Evolutionary conservation across 2,329 filamentous ascomycete species (phyloP), one percentile per base, ranked within the genome.

Genomic region (Dactylellina drechsleri): DNA sequence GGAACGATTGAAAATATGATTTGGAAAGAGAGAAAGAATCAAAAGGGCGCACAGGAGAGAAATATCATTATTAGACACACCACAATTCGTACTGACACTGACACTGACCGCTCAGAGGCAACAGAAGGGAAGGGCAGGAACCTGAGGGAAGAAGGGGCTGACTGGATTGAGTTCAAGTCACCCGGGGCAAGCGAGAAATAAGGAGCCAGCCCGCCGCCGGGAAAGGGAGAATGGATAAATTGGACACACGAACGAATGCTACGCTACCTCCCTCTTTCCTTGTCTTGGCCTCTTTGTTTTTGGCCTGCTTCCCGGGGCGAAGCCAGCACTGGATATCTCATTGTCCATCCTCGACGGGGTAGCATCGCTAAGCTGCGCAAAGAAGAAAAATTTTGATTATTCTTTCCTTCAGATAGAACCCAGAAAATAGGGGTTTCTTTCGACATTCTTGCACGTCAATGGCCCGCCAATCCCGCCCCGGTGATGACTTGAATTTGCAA

Each of bases 201-300:
- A 57, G 57, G 57, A 62, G 53, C 66, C 57, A 61, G 53, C 6
- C 5, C 6, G 6, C 57, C 57, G 57, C 57, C 66, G 59, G 57
- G 50, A 62, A 57, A 70, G 66, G 59, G 57, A 67, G 57, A 67
- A 23, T 13, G 64, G 53, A 60, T 45, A 74, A 74, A 74, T 74
- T 74, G 70, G 70, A 45, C 70, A 45, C 70, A 47, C 16, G 53
- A 62, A 74, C 66, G 56, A 62, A 74, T 74, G 56, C 62, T 74
- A 61, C 66, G 45, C 59, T 62, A 56, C 57, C 45, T 41, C 49
- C 36, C 64, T 36, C 31, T 57, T 15, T 36, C 6, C 15, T 57
- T 13, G 31, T 36, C 31, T 36, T 36, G 31, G 31, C 31, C 31
- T 36, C 31, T 36, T 10, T 36, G 31, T 10, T 10, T 36, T 36